These are phyloP conservation scores for Phaeosphaeriaceae sp. DNA, from an alignment of 2,329 filamentous ascomycete genomes.

Conservation along the genomic window DNA sequence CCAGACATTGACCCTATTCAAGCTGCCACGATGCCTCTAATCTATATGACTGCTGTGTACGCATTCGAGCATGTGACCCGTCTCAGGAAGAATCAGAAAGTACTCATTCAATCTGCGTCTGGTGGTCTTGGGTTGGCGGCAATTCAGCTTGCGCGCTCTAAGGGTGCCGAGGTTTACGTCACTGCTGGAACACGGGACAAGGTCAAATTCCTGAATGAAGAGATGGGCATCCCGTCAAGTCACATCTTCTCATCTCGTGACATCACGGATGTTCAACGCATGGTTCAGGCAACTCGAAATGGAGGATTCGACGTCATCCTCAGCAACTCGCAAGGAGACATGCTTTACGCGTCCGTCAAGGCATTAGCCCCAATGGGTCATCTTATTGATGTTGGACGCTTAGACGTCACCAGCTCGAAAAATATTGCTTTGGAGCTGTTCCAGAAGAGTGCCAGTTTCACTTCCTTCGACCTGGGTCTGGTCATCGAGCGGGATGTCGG, in stretches of 20 bases:
- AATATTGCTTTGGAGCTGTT: slow-evolving; percentile 8
- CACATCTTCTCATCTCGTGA: slow-evolving; percentile 43
- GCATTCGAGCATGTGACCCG: slow-evolving; percentile 7
- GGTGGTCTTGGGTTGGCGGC: slow-evolving; percentile 28
- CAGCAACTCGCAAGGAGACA: slow-evolving; percentile 28
- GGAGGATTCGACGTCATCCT: slow-evolving; percentile 38
- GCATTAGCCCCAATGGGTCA: slow-evolving; percentile 34
- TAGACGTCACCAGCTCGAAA: slow-evolving; percentile 2
- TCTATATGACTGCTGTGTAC: slow-evolving; percentile 14
- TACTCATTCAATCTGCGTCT: slow-evolving; percentile 12
- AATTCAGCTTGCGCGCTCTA: slow-evolving; percentile 22
- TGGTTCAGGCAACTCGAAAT: slow-evolving; percentile 8
- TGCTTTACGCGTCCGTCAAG: slow-evolving; percentile 25
- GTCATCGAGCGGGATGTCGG: slow-evolving; percentile 5
- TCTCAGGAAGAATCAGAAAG: slow-evolving; percentile 19
- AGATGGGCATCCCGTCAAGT: slow-evolving; percentile 16
- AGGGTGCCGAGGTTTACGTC: slow-evolving; percentile 34
- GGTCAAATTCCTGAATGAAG: slow-evolving; percentile 15
- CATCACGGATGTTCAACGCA: not conserved
- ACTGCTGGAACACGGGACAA: slow-evolving; percentile 28
- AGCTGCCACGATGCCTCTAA: slow-evolving; percentile 6
- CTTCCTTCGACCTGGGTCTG: slow-evolving; percentile 18
- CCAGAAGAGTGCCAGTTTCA: slow-evolving; percentile 12
- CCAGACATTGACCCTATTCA: slow-evolving; percentile 21
- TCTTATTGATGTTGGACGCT: slow-evolving; percentile 27